Percentiles rank a stretch among this genome's conserved stretches.
These are phyloP conservation scores for Naganishia randhawae DNA, from an alignment of 768 basidiomycete species.

Conservation along the genomic window DNA sequence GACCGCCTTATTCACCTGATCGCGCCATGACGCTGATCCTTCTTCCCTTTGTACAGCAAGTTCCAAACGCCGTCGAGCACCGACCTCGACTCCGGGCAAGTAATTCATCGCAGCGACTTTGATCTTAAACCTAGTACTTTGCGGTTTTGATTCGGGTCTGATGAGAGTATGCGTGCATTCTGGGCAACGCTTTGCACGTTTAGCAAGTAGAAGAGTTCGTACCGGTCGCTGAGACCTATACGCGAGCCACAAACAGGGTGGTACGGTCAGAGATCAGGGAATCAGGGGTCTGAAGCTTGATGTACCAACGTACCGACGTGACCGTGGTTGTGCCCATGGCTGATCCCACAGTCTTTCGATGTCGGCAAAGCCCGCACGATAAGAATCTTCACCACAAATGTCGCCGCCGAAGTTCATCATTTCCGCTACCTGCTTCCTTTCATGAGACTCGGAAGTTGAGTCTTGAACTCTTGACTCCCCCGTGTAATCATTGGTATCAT, in stretches of 20 bases:
- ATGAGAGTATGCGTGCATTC: conserved; percentile 92
- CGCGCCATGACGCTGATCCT: not conserved
- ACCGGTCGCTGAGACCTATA: conserved; percentile 75
- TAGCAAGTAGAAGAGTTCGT: conserved; percentile 86
- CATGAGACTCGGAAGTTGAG: not conserved
- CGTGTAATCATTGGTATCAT: not conserved
- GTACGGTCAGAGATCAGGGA: not conserved
- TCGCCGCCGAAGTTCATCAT: conserved; percentile 19
- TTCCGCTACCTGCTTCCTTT: not conserved
- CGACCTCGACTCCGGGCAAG: conserved; percentile 75
- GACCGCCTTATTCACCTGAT: not conserved
- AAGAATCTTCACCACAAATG: not conserved
- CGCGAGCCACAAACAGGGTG: not conserved
- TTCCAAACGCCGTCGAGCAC: conserved; percentile 23
- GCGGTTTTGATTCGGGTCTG: conserved; percentile 95
- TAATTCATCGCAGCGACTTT: conserved; percentile 95
- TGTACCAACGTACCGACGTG: not conserved
- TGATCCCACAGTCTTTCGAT: conserved; percentile 3
- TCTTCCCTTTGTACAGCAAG: conserved; percentile 32
- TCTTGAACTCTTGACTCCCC: not conserved
- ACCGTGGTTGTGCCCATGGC: conserved; percentile 17
- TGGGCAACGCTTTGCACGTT: conserved; percentile 92
- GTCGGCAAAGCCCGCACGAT: not conserved
- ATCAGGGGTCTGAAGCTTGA: not conserved
- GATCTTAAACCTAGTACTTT: conserved; percentile 87